Percentiles rank a stretch among this genome's conserved stretches.
phyloP scores from a whole-genome alignment of 2,329 filamentous ascomycete species.

The Alternaria solani region DNA sequence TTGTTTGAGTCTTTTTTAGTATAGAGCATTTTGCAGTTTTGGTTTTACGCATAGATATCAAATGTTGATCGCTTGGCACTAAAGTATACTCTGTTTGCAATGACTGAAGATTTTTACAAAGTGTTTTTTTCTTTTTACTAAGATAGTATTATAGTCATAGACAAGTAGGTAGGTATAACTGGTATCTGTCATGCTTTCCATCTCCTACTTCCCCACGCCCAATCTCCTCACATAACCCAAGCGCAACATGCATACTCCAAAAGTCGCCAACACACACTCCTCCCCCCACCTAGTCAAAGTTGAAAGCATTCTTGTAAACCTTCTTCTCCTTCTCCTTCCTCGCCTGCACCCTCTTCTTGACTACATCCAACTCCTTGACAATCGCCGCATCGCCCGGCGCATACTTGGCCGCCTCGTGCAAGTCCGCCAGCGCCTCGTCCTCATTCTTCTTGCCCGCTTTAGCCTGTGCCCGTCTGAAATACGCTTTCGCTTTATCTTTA shows the following conservation, averaged over 20 bases:
- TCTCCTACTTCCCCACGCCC: not conserved
- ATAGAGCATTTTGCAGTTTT: not conserved
- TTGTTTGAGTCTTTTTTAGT: not conserved
- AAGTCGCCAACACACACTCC: not conserved
- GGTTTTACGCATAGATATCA: not conserved
- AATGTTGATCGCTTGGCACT: not conserved
- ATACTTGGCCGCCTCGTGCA: constrained; percentile 55
- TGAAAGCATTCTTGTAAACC: constrained; percentile 90
- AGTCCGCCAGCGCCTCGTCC: constrained; percentile 68
- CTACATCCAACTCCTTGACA: constrained; percentile 74
- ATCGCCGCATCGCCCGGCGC: constrained; percentile 77
- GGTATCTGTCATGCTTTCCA: not conserved
- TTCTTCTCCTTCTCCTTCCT: constrained; percentile 88
- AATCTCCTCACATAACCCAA: not conserved
- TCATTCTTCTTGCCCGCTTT: constrained; percentile 80
- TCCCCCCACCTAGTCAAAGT: constrained; percentile 29
- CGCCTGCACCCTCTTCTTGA: constrained; percentile 78
- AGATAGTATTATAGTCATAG: not conserved
- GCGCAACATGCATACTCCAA: not conserved
- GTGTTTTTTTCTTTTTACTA: not conserved
- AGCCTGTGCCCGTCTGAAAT: constrained; percentile 84
- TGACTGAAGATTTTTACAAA: not conserved
- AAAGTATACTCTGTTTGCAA: not conserved
- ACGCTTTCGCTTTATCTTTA: constrained; percentile 85
- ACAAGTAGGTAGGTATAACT: not conserved